phyloP scores from a whole-genome alignment of 768 basidiomycete genomes.

The Leccinum uliginosum region DNA sequence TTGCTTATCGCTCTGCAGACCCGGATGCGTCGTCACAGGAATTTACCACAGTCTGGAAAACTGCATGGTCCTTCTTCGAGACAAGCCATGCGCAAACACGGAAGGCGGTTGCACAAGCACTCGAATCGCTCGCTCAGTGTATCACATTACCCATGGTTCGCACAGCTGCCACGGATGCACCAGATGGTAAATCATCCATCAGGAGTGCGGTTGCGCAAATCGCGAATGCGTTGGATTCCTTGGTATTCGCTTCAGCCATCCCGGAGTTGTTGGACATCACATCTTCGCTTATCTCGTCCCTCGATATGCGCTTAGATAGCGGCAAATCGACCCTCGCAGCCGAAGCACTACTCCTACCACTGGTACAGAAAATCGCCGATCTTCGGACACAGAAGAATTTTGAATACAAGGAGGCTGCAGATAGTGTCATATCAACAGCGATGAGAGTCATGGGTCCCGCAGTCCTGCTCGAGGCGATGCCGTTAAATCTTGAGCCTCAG shows the following conservation, averaged over 20 bases:
- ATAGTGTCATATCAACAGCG: slow-evolving; percentile 71
- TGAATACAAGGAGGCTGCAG: slow-evolving; percentile 86
- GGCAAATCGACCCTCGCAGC: slow-evolving; percentile 51
- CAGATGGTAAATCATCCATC: slow-evolving; percentile 50
- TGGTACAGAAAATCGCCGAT: slow-evolving; percentile 69
- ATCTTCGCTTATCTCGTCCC: slow-evolving; percentile 60
- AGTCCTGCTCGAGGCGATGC: slow-evolving; percentile 66
- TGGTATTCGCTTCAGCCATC: slow-evolving; percentile 69
- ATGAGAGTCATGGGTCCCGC: slow-evolving; percentile 86
- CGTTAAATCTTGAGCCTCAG: slow-evolving; percentile 80
- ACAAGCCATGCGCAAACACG: slow-evolving; percentile 57
- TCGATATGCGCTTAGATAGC: slow-evolving; percentile 48
- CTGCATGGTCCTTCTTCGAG: slow-evolving; percentile 74
- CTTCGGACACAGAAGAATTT: slow-evolving; percentile 77
- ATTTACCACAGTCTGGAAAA: slow-evolving; percentile 66
- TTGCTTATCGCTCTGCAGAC: slow-evolving; percentile 54
- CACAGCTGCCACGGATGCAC: slow-evolving; percentile 44
- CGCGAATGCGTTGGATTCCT: slow-evolving; percentile 63
- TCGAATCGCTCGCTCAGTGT: slow-evolving; percentile 63
- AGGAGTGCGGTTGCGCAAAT: slow-evolving; percentile 60
- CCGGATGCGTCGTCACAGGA: slow-evolving; percentile 48
- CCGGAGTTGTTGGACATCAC: slow-evolving; percentile 76
- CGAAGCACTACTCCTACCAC: slow-evolving; percentile 61
- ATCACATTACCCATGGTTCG: slow-evolving; percentile 62
- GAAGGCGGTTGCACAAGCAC: slow-evolving; percentile 58